phyloP scores from a whole-genome alignment of 768 basidiomycete genomes.

The Pisolithus microcarpus region DNA sequence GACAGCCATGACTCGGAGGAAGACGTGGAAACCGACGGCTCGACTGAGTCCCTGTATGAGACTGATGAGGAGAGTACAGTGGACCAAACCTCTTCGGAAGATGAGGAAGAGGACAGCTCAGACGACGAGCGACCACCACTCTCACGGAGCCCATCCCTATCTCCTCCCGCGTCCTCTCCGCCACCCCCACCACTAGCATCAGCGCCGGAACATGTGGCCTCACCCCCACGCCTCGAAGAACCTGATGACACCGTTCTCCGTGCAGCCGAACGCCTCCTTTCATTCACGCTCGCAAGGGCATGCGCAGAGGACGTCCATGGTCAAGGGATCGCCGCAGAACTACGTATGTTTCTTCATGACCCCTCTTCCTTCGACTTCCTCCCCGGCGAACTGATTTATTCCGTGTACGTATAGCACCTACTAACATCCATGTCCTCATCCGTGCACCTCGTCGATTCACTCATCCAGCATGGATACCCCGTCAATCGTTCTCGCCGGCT shows the following conservation, averaged over 20 bases:
- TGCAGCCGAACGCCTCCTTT: slow-evolving; percentile 36
- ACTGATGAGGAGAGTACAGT: slow-evolving; percentile 1
- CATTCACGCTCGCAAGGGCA: slow-evolving; percentile 39
- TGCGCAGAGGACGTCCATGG: slow-evolving; percentile 33
- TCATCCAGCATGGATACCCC: slow-evolving; percentile 42
- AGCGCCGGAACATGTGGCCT: not conserved
- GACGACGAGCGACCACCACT: slow-evolving; percentile 8
- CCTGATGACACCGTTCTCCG: slow-evolving; percentile 17
- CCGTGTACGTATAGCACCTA: slow-evolving; percentile 31
- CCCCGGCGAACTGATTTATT: not conserved
- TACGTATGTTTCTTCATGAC: slow-evolving; percentile 23
- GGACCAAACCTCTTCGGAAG: too few relatives aligned
- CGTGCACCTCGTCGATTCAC: slow-evolving; percentile 41
- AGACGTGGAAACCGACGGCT: slow-evolving; percentile 1
- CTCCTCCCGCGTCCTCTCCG: slow-evolving; percentile 24
- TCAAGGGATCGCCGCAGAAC: slow-evolving; percentile 33
- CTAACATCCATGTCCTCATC: slow-evolving; percentile 41
- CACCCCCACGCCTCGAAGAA: slow-evolving; percentile 20
- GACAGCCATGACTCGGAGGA: slow-evolving; percentile 1
- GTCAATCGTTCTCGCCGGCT: slow-evolving; percentile 34
- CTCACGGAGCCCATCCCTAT: slow-evolving; percentile 23
- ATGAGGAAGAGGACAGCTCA: not conserved
- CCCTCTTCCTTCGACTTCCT: not conserved
- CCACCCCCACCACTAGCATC: not conserved
- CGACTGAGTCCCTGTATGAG: not conserved